phyloP scores from a whole-genome alignment of 2,329 filamentous ascomycete species.

The Beauveria caledonica region DNA sequence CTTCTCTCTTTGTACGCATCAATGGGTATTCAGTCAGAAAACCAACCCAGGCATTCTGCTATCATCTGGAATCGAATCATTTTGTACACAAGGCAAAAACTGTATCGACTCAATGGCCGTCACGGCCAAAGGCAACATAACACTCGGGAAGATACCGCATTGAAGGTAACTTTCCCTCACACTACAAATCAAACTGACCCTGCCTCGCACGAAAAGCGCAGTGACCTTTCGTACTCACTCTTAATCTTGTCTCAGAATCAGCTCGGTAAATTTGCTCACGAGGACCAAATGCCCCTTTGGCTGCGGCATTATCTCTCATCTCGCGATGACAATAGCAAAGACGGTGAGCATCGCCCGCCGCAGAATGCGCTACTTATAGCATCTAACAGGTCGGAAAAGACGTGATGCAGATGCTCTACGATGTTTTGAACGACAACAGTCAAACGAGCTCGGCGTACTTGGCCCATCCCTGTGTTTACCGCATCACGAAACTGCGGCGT shows the following conservation, averaged over 20 bases:
- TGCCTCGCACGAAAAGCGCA: background rate
- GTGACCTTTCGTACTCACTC: background rate
- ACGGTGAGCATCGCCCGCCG: constrained; percentile 30
- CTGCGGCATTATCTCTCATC: constrained; percentile 54
- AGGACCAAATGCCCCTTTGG: constrained; percentile 66
- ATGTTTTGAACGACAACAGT: constrained; percentile 55
- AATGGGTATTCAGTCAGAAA: background rate
- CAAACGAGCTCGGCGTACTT: constrained; percentile 64
- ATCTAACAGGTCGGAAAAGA: constrained; percentile 35
- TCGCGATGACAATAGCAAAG: constrained; percentile 46
- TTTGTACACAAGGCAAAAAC: background rate
- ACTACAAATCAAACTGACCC: background rate
- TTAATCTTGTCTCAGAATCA: constrained; percentile 28
- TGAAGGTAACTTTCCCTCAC: background rate
- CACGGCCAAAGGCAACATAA: background rate
- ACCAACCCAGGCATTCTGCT: background rate
- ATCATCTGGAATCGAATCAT: background rate
- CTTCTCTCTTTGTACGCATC: background rate
- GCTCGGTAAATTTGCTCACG: constrained; percentile 63
- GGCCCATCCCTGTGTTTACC: constrained; percentile 66
- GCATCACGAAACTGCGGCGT: constrained; percentile 71
- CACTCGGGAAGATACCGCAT: constrained; percentile 31
- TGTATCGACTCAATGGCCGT: background rate
- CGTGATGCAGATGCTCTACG: constrained; percentile 53
- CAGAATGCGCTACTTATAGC: background rate